Conservation (phyloP, 2,329 filamentous ascomycete genomes). For the Fusarium floridanum region DNA sequence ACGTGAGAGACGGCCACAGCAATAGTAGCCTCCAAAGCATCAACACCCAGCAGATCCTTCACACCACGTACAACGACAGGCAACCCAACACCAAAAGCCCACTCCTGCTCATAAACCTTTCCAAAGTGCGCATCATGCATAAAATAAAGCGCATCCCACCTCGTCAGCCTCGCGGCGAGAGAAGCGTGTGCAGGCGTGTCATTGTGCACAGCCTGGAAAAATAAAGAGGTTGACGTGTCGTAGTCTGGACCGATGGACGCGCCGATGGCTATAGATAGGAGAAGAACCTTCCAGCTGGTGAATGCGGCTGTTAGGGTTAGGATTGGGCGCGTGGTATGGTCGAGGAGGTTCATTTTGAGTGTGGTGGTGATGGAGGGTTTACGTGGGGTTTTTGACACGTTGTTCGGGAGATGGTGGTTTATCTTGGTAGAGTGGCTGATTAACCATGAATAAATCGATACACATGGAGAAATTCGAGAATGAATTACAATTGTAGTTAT, state of each 20-base stretch:
- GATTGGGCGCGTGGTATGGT: slow-evolving; percentile 36
- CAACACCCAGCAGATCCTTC: slow-evolving; percentile 36
- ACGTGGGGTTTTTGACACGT: slow-evolving; percentile 35
- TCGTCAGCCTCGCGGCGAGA: slow-evolving; percentile 70
- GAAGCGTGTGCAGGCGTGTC: slow-evolving; percentile 54
- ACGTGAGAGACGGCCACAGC: slow-evolving; percentile 77
- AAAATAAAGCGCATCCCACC: slow-evolving; percentile 89
- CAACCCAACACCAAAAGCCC: slow-evolving; percentile 77
- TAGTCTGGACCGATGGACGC: slow-evolving; percentile 72
- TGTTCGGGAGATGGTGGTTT: not conserved
- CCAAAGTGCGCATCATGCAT: slow-evolving; percentile 72
- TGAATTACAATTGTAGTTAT: not conserved
- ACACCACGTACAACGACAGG: slow-evolving; percentile 58
- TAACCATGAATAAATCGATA: not conserved
- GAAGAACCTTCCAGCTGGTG: slow-evolving; percentile 73
- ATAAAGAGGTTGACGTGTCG: slow-evolving; percentile 78
- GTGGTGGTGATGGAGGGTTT: slow-evolving; percentile 16
- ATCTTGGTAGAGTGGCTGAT: not conserved
- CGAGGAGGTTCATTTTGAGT: slow-evolving; percentile 11
- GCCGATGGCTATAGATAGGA: slow-evolving; percentile 71
- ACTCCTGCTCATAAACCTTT: slow-evolving; percentile 84
- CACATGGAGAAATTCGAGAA: not conserved
- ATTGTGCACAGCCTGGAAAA: slow-evolving; percentile 53
- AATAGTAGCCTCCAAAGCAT: slow-evolving; percentile 59
- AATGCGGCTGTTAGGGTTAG: slow-evolving; percentile 58